Evolutionary conservation across 2,329 filamentous ascomycete species (phyloP).

Genomic region (Chalaropsis thielavioides): DNA sequence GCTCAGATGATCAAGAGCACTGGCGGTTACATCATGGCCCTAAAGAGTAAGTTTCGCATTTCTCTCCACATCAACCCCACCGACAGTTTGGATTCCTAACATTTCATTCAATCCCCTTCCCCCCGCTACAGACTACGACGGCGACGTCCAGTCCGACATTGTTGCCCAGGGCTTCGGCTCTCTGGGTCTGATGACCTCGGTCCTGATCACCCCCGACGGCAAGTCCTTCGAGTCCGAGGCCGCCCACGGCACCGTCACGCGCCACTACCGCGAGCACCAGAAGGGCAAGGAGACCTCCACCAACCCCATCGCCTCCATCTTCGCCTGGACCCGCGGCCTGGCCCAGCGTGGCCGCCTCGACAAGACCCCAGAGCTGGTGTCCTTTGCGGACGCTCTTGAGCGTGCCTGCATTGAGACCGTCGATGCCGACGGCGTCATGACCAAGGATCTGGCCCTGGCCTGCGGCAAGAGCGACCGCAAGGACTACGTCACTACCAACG

Average conservation of each 20-base stretch:
- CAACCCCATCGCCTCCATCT: slow-evolving; percentile 97
- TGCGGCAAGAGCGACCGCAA: slow-evolving; percentile 74
- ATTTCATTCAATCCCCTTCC: not conserved
- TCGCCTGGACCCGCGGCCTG: slow-evolving; percentile 94
- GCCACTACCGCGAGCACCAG: slow-evolving; percentile 97
- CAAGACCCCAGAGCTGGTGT: slow-evolving; percentile 75
- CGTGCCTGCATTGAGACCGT: slow-evolving; percentile 89
- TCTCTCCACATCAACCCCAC: not conserved
- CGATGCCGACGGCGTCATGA: slow-evolving; percentile 91
- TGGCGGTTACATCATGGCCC: slow-evolving; percentile 90
- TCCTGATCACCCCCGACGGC: slow-evolving; percentile 90
- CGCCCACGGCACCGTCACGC: slow-evolving; percentile 93
- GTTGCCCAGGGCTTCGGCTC: slow-evolving; percentile 97
- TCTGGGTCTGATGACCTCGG: slow-evolving; percentile 94
- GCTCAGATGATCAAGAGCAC: slow-evolving; percentile 99
- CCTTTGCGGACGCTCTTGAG: slow-evolving; percentile 85
- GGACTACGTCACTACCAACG: slow-evolving; percentile 79
- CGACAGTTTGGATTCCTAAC: not conserved
- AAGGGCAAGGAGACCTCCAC: slow-evolving; percentile 95
- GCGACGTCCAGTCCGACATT: slow-evolving; percentile 96
- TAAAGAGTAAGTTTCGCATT: slow-evolving; percentile 65
- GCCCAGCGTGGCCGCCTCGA: slow-evolving; percentile 88
- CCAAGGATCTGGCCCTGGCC: slow-evolving; percentile 93
- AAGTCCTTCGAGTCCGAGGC: slow-evolving; percentile 96
- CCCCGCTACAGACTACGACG: slow-evolving; percentile 67